Percentiles rank a stretch among this genome's conserved stretches.
phyloP scores from a whole-genome alignment of 768 basidiomycete genomes.

The Mycena albidolilacea region DNA sequence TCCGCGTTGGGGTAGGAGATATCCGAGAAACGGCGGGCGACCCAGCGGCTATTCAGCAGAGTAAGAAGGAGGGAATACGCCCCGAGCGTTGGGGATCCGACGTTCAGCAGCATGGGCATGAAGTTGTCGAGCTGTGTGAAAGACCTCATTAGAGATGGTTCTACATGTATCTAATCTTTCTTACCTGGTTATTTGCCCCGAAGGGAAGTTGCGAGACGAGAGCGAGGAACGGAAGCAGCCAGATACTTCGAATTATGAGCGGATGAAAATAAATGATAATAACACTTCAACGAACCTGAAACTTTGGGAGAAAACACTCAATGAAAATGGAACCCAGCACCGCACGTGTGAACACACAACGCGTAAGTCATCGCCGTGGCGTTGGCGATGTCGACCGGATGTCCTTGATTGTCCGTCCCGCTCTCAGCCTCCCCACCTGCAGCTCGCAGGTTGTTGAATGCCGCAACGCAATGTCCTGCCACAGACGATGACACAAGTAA shows the following conservation, averaged over 20 bases:
- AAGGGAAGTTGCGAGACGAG: slow-evolving; percentile 30
- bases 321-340: not conserved
- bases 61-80: slow-evolving; percentile 29
- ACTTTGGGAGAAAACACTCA: slow-evolving; percentile 16
- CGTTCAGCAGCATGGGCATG: not conserved
- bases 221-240: slow-evolving; percentile 30
- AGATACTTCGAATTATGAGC: slow-evolving; percentile 10
- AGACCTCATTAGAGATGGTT: not conserved
- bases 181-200: slow-evolving; percentile 10
- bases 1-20: slow-evolving; percentile 21
- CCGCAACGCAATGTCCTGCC: not conserved
- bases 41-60: slow-evolving; percentile 17
- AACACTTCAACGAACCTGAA: slow-evolving; percentile 6
- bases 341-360: slow-evolving; percentile 18
- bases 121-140: slow-evolving; percentile 5
- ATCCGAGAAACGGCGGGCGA: slow-evolving; percentile 19
- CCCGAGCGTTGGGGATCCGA: slow-evolving; percentile 28
- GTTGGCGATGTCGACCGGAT: slow-evolving; percentile 1
- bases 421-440: not conserved
- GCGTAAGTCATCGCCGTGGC: slow-evolving; percentile 26
- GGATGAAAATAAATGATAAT: not conserved
- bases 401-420: slow-evolving; percentile 9
- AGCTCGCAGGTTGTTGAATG: not conserved
- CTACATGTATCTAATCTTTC: not conserved
- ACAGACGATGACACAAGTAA: not conserved